Evolutionary conservation across 2,329 filamentous ascomycete genomes (phyloP).

Genomic region (Alternaria gaisen): DNA sequence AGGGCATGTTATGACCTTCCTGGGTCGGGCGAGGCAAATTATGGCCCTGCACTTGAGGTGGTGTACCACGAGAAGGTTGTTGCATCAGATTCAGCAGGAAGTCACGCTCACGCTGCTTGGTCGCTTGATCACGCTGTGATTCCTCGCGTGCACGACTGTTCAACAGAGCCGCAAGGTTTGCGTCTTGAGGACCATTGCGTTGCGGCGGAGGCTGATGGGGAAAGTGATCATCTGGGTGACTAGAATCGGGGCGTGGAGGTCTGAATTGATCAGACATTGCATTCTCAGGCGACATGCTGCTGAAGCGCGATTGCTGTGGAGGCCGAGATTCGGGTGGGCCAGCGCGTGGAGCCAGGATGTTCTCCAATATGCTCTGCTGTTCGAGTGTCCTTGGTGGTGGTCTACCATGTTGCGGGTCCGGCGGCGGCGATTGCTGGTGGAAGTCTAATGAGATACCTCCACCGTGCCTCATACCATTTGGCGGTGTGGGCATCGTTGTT

Average conservation of each 20-base stretch:
- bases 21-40: slow-evolving; percentile 48
- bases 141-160: slow-evolving; percentile 52
- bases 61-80: slow-evolving; percentile 54
- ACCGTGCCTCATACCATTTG: slow-evolving; percentile 42
- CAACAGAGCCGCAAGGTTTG: slow-evolving; percentile 47
- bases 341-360: slow-evolving; percentile 45
- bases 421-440: slow-evolving; percentile 41
- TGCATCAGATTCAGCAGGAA: slow-evolving; percentile 88
- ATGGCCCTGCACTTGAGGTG: slow-evolving; percentile 45
- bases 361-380: slow-evolving; percentile 49
- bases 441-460: slow-evolving; percentile 45
- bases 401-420: slow-evolving; percentile 36
- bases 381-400: slow-evolving; percentile 43
- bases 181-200: slow-evolving; percentile 43
- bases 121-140: slow-evolving; percentile 47
- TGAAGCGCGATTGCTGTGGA: slow-evolving; percentile 44
- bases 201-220: slow-evolving; percentile 43
- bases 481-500: slow-evolving; percentile 31
- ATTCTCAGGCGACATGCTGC: slow-evolving; percentile 48
- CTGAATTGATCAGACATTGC: slow-evolving; percentile 42
- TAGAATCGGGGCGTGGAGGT: slow-evolving; percentile 42
- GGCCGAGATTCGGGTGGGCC: slow-evolving; percentile 41
- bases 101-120: slow-evolving; percentile 73
- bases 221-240: slow-evolving; percentile 42
- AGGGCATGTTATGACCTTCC: slow-evolving; percentile 43